Conservation (phyloP, 1,284 basidiomycete species). For the Fomitopsis pinicola region DNA sequence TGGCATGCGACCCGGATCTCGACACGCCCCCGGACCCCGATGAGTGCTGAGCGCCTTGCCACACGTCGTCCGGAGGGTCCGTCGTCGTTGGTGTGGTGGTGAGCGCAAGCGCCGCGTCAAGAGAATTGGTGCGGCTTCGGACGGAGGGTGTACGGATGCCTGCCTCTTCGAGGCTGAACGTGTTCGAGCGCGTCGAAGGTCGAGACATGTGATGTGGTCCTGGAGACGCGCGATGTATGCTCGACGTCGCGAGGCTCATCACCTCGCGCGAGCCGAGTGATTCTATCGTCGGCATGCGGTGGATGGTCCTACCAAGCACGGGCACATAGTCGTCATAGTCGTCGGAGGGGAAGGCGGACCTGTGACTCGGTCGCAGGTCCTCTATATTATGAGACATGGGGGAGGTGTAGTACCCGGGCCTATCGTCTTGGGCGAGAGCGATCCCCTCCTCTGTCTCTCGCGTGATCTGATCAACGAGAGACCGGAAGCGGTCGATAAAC, state of each 20-base stretch:
- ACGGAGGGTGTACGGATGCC: constrained; percentile 12
- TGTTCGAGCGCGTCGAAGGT: constrained; percentile 28
- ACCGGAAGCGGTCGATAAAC: constrained; percentile 47
- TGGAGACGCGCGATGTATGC: constrained; percentile 15
- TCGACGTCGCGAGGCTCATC: constrained; percentile 23
- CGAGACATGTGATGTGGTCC: constrained; percentile 18
- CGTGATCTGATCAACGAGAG: constrained; percentile 43
- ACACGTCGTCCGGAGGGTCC: background rate
- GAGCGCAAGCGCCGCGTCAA: constrained; percentile 20
- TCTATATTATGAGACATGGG: background rate
- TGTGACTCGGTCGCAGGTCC: constrained; percentile 10
- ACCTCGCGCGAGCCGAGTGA: constrained; percentile 61
- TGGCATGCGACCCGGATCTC: background rate
- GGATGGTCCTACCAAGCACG: constrained; percentile 56
- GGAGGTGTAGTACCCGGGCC: constrained; percentile 8
- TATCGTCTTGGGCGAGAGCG: constrained; percentile 28
- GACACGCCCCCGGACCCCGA: background rate
- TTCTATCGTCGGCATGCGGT: constrained; percentile 77
- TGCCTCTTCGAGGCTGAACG: constrained; percentile 15
- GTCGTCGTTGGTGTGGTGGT: constrained; percentile 4
- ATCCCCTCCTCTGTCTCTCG: constrained; percentile 48
- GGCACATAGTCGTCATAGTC: constrained; percentile 42
- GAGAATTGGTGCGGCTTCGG: constrained; percentile 20
- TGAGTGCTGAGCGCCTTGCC: background rate
- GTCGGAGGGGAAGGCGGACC: background rate